A percentile compares a stretch with the other conserved stretches of the same genome.
phyloP scores from a whole-genome alignment of 2,329 filamentous ascomycete species.

The Aspergillus fructus region DNA sequence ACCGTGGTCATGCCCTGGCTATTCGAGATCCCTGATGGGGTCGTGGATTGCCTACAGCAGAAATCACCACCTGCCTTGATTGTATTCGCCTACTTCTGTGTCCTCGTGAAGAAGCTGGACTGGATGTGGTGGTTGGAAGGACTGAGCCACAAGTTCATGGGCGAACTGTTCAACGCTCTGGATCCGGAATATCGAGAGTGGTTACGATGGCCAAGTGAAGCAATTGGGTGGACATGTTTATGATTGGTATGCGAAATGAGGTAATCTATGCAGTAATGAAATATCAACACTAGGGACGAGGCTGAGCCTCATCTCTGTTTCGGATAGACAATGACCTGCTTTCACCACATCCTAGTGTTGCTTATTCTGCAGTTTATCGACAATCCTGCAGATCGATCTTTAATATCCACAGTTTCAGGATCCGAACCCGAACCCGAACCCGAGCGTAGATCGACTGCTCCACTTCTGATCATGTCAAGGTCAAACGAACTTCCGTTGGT shows the following conservation, averaged over 20 bases:
- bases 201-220: background rate
- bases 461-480: no score
- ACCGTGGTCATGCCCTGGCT: background rate
- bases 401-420: no score
- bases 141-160: background rate
- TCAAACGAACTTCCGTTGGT: no score
- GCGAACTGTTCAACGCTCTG: background rate
- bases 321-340: no score
- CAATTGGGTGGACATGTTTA: background rate
- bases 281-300: no score
- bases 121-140: background rate
- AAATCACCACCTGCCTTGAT: background rate
- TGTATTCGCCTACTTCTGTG: background rate
- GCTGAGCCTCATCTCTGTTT: no score
- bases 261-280: no score
- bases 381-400: no score
- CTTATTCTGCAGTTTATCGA: no score
- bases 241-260: no score
- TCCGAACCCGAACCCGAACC: background rate
- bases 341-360: no score
- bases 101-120: background rate
- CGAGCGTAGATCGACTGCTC: background rate
- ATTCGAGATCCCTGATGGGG: background rate
- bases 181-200: background rate
- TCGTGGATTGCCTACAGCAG: background rate